These are phyloP conservation scores for Exophiala phaeomuriformis DNA, from an alignment of 2,329 filamentous ascomycete genomes.

Conservation along the genomic window DNA sequence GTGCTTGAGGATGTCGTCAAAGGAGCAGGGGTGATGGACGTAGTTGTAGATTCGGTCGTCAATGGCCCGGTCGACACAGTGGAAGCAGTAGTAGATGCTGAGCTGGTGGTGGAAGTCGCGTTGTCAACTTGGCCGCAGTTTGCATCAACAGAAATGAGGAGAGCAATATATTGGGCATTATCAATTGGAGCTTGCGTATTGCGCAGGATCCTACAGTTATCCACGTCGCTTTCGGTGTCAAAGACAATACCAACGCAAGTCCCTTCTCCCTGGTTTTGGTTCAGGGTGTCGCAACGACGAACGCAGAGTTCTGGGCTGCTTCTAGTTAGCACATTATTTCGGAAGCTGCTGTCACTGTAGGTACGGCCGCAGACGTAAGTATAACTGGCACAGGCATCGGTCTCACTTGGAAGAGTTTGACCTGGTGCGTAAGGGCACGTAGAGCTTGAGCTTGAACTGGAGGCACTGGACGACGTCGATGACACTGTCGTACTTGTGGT, in stretches of 20 bases:
- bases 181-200: conserved; percentile 1
- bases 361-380: conserved; percentile 38
- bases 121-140: conserved; percentile 7
- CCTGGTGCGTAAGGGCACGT: background rate
- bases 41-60: background rate
- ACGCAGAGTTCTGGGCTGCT: conserved; percentile 6
- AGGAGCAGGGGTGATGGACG: background rate
- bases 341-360: conserved; percentile 45
- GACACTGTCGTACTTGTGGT: background rate
- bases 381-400: conserved; percentile 13
- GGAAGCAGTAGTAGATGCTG: background rate
- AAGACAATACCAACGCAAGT: conserved; percentile 14
- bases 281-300: conserved; percentile 11
- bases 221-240: conserved; percentile 1
- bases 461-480: background rate
- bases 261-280: conserved; percentile 4
- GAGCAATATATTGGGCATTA: conserved; percentile 5
- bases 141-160: conserved; percentile 2
- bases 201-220: conserved; percentile 13
- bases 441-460: background rate
- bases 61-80: background rate
- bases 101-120: conserved; percentile 1
- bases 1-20: background rate
- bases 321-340: conserved; percentile 23
- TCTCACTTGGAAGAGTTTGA: background rate